These are phyloP conservation scores for Lachnellula arida DNA, from an alignment of 2,329 filamentous ascomycete species.

Conservation along the genomic window DNA sequence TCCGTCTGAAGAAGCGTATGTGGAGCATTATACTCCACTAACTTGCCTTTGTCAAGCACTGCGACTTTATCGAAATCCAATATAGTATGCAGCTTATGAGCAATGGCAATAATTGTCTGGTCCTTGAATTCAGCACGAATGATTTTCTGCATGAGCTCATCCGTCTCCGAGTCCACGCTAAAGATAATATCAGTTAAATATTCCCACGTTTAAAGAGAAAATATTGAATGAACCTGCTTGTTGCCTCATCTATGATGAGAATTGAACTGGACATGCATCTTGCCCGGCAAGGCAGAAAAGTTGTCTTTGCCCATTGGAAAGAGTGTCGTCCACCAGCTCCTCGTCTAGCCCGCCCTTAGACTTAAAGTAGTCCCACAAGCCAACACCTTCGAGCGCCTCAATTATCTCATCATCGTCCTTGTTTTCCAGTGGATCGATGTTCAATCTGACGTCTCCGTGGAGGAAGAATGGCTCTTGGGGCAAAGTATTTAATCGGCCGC, in stretches of 20 bases:
- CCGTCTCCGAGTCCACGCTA: conserved; percentile 53
- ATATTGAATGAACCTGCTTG: conserved; percentile 13
- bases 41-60: conserved; percentile 41
- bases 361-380: not conserved
- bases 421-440: conserved; percentile 39
- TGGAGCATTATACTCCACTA: conserved; percentile 9
- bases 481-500: conserved; percentile 40
- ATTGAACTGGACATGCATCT: conserved; percentile 56
- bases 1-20: conserved; percentile 2
- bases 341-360: conserved; percentile 70
- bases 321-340: conserved; percentile 59
- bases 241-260: conserved; percentile 36
- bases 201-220: not conserved
- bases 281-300: conserved; percentile 44
- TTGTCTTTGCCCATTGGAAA: conserved; percentile 44
- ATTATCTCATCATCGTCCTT: not conserved
- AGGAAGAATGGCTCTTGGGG: conserved; percentile 47
- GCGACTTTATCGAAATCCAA: conserved; percentile 46
- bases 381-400: conserved; percentile 17
- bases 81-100: conserved; percentile 39
- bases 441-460: conserved; percentile 42
- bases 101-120: conserved; percentile 46
- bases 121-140: conserved; percentile 48
- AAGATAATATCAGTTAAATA: conserved; percentile 12
- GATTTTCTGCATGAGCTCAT: conserved; percentile 50